phyloP scores from a whole-genome alignment of 495 filamentous ascomycete species.

The Echria macrotheca region DNA sequence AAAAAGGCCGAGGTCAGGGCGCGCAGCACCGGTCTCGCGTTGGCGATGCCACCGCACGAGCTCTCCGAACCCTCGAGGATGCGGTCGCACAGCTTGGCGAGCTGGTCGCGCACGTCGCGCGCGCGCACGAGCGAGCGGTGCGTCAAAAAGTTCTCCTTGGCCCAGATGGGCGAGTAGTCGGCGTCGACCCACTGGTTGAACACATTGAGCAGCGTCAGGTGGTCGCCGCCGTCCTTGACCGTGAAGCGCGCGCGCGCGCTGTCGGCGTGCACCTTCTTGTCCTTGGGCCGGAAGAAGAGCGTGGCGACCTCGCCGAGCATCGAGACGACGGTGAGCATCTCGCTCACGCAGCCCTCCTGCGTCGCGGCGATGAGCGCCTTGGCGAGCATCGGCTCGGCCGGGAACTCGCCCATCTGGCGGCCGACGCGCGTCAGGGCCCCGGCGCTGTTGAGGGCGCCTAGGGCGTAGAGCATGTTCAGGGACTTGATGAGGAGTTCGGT shows the following conservation, averaged over 20 bases:
- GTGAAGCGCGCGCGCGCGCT: conserved; percentile 90
- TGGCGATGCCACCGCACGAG: conserved; percentile 64
- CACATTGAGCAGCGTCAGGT: conserved; percentile 86
- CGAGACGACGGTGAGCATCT: conserved; percentile 89
- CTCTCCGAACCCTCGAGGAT: conserved; percentile 71
- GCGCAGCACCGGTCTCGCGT: conserved; percentile 74
- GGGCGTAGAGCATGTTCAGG: conserved; percentile 85
- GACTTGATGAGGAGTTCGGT: conserved; percentile 87
- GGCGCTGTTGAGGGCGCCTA: conserved; percentile 83
- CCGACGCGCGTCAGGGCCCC: conserved; percentile 90
- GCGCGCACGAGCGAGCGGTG: conserved; percentile 80
- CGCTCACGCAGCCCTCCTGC: conserved; percentile 84
- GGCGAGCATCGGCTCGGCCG: conserved; percentile 88
- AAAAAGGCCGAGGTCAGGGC: conserved; percentile 92
- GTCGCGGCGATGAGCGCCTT: conserved; percentile 88
- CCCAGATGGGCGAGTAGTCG: conserved; percentile 86
- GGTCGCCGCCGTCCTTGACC: conserved; percentile 86
- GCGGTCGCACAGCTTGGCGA: conserved; percentile 89
- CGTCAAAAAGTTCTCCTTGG: conserved; percentile 90
- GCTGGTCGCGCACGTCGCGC: conserved; percentile 88
- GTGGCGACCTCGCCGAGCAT: conserved; percentile 88
- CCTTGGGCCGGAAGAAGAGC: conserved; percentile 93
- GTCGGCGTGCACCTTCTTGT: conserved; percentile 95
- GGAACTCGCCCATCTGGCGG: conserved; percentile 95
- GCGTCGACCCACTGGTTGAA: conserved; percentile 96